Evolutionary conservation across 495 filamentous ascomycete species (phyloP).

Genomic region (Penicillium coprophilum): DNA sequence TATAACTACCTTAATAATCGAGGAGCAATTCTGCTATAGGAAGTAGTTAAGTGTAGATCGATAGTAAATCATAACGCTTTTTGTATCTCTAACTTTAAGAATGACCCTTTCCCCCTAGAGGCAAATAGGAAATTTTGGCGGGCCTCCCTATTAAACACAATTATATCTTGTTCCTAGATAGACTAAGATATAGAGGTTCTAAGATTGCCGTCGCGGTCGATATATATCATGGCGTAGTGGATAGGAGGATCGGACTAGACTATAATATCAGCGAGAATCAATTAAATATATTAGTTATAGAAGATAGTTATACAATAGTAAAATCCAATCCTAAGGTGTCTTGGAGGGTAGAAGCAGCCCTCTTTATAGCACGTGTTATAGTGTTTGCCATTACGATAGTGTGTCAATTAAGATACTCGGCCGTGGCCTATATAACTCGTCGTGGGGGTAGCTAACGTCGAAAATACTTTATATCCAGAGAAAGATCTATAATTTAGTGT

Average conservation of each 20-base stretch:
- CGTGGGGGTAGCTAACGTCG: too few species aligned
- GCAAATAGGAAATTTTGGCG: slow-evolving; percentile 39
- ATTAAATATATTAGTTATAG: background rate
- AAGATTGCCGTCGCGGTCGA: slow-evolving; percentile 39
- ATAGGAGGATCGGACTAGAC: slow-evolving; percentile 14
- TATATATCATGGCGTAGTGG: slow-evolving; percentile 45
- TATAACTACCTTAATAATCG: slow-evolving; percentile 73
- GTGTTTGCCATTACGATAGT: too few species aligned
- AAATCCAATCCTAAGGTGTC: slow-evolving; percentile 32
- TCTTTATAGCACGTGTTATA: background rate
- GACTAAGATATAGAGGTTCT: slow-evolving; percentile 36
- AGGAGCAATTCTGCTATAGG: slow-evolving; percentile 68
- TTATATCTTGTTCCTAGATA: slow-evolving; percentile 33
- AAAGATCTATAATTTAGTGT: too few species aligned
- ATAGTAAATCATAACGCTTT: slow-evolving; percentile 39
- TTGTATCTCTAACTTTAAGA: slow-evolving; percentile 36
- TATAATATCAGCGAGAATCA: background rate
- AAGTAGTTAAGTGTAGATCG: slow-evolving; percentile 56
- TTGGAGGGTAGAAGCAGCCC: slow-evolving; percentile 34
- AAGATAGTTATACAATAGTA: slow-evolving; percentile 16
- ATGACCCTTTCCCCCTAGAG: too few species aligned
- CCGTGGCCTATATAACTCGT: too few species aligned
- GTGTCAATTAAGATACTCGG: too few species aligned
- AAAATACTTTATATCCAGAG: too few species aligned
- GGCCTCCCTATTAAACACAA: slow-evolving; percentile 37